A percentile compares a stretch with the other conserved stretches of the same genome.
These are phyloP conservation scores for Pseudotsuga menziesii DNA, from an alignment of 75 land plant species.

Conservation along the genomic window DNA sequence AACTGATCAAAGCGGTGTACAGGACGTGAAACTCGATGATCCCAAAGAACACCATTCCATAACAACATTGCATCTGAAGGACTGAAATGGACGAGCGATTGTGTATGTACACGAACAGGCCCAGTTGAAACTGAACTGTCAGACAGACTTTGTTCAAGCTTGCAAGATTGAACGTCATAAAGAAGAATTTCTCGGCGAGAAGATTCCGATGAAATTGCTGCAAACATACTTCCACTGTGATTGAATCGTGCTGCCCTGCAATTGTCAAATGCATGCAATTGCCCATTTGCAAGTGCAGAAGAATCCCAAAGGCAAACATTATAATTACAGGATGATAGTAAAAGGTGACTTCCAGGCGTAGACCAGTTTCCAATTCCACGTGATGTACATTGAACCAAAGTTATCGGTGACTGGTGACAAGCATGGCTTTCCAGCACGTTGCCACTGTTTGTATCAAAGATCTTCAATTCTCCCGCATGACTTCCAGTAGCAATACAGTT, in stretches of 20 bases:
- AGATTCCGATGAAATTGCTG: constrained; percentile 57
- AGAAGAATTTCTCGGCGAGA: constrained; percentile 67
- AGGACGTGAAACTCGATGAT: constrained; percentile 60
- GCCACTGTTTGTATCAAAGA: constrained; percentile 77
- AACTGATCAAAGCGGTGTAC: constrained; percentile 96
- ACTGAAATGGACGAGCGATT: constrained; percentile 77
- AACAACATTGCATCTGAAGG: constrained; percentile 77
- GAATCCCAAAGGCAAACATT: constrained; percentile 94
- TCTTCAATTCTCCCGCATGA: constrained; percentile 85
- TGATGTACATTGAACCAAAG: constrained; percentile 61
- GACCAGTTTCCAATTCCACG: constrained; percentile 9
- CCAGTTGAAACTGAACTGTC: constrained; percentile 46
- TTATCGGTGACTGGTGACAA: constrained; percentile 68
- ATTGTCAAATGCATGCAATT: constrained; percentile 67
- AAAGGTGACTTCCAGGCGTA: constrained; percentile 51
- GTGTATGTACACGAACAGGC: constrained; percentile 48
- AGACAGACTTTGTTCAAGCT: constrained; percentile 54
- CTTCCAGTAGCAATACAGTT: constrained; percentile 79
- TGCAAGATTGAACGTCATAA: constrained; percentile 67
- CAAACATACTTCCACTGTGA: constrained; percentile 72
- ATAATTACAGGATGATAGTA: constrained; percentile 72
- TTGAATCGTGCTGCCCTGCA: constrained; percentile 87
- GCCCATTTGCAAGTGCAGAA: constrained; percentile 52
- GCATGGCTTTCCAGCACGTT: constrained; percentile 61
- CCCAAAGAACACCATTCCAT: constrained; percentile 99